phyloP scores from a whole-genome alignment of 2,329 filamentous ascomycete species.

The Nigrospora osmanthi region DNA sequence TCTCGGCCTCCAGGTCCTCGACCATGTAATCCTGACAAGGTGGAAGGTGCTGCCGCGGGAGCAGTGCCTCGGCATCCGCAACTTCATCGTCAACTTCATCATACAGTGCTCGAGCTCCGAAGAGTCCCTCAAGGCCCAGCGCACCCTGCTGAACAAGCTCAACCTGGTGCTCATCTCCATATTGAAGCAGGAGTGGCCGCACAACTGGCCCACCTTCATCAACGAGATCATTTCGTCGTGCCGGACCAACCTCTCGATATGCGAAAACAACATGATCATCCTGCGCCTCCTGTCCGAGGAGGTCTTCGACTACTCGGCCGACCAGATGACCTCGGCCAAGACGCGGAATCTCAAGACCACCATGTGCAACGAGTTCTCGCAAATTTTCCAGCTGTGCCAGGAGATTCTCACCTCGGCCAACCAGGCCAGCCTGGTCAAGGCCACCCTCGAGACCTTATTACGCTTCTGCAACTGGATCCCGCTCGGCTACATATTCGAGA shows the following conservation, averaged over 20 bases:
- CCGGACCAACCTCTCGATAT: conserved; percentile 91
- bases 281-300: conserved; percentile 92
- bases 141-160: conserved; percentile 92
- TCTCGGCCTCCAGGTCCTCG: conserved; percentile 89
- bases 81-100: conserved; percentile 98
- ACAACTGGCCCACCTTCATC: conserved; percentile 99
- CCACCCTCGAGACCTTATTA: conserved; percentile 91
- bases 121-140: conserved; percentile 75
- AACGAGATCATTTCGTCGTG: conserved; percentile 98
- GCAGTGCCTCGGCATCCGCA: conserved; percentile 95
- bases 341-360: conserved; percentile 94
- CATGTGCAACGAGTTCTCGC: conserved; percentile 98
- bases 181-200: conserved; percentile 98
- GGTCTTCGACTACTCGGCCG: conserved; percentile 97
- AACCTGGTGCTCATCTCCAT: conserved; percentile 97
- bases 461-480: conserved; percentile 99
- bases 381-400: conserved; percentile 95
- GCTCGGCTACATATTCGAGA: conserved; percentile 97
- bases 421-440: conserved; percentile 83
- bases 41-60: conserved; percentile 97
- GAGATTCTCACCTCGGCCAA: conserved; percentile 89
- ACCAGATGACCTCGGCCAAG: conserved; percentile 98
- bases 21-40: conserved; percentile 97
- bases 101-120: conserved; percentile 88
- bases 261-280: conserved; percentile 99